Percentiles rank a stretch among this genome's conserved stretches.
Conservation (phyloP, 2,329 filamentous ascomycete species). For the Clarireedia homoeocarpa region DNA sequence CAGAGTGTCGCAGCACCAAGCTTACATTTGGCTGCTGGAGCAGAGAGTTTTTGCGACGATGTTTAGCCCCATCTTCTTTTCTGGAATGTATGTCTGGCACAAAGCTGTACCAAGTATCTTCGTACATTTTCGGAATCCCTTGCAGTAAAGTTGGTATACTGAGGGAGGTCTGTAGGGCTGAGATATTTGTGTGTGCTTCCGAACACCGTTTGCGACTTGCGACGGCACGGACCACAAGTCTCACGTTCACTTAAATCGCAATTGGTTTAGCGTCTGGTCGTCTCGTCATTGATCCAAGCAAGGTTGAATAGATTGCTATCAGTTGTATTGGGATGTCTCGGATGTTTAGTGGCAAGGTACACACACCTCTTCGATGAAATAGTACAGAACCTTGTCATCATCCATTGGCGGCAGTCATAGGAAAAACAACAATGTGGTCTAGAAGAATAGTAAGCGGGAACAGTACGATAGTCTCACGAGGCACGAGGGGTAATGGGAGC, state of each 20-base stretch:
- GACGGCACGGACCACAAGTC: conserved; percentile 2
- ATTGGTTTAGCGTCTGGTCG: conserved; percentile 1
- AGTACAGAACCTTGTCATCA: neutral
- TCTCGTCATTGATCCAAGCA: conserved; percentile 4
- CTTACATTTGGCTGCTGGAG: conserved; percentile 58
- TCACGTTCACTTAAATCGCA: neutral
- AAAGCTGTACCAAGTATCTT: conserved; percentile 79
- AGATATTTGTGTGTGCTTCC: neutral
- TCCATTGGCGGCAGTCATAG: neutral
- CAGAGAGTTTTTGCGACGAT: conserved; percentile 61
- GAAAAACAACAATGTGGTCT: conserved; percentile 16
- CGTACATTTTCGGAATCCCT: conserved; percentile 52
- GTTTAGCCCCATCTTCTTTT: conserved; percentile 41
- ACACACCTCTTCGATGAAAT: neutral
- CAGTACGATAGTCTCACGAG: neutral
- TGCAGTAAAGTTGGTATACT: neutral
- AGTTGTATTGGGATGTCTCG: too few species aligned
- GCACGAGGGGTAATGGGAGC: conserved; percentile 7
- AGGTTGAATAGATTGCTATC: conserved; percentile 10
- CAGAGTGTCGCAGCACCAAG: conserved; percentile 21
- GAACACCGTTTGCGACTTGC: neutral
- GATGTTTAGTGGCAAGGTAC: neutral
- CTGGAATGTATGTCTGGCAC: conserved; percentile 54
- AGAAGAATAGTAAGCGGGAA: conserved; percentile 13
- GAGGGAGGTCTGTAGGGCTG: neutral